phyloP scores from a whole-genome alignment of 2,329 filamentous ascomycete species.

The Hirsutella thompsonii region DNA sequence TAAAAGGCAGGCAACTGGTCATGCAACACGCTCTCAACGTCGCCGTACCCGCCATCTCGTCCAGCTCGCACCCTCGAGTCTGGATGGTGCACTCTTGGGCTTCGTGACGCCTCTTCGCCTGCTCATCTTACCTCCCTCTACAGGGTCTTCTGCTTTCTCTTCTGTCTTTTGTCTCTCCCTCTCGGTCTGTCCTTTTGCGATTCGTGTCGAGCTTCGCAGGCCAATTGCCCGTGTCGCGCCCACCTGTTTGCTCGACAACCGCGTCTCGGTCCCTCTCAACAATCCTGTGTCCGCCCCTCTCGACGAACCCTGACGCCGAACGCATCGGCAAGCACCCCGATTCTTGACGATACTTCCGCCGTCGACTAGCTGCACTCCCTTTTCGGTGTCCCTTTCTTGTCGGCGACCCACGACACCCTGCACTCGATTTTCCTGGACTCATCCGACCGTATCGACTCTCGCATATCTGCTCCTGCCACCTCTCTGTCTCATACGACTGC shows the following conservation, averaged over 20 bases:
- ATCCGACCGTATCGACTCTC: not conserved
- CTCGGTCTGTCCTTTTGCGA: not conserved
- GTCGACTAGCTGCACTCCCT: not conserved
- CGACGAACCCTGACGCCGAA: not conserved
- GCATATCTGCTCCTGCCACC: too few relatives aligned
- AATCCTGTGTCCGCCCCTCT: not conserved
- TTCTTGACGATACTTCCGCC: not conserved
- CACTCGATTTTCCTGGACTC: not conserved
- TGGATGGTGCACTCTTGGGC: not conserved
- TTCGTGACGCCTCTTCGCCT: not conserved
- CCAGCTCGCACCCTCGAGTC: not conserved
- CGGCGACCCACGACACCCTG: not conserved
- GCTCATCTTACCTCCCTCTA: not conserved
- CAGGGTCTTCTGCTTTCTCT: not conserved
- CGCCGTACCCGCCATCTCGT: not conserved
- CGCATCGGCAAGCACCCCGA: not conserved
- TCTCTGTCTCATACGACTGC: not conserved
- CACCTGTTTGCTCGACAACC: constrained; percentile 3
- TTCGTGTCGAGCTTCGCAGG: not conserved
- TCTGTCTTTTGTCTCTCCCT: constrained; percentile 1
- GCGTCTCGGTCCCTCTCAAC: not conserved
- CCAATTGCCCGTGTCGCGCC: constrained; percentile 2
- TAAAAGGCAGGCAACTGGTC: not conserved
- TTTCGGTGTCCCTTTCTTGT: not conserved
- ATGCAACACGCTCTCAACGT: not conserved